Percentiles rank a stretch among this genome's conserved stretches.
Evolutionary conservation across 352 stramenopile genomes (phyloP).

Genomic region (Halophytophthora batemanensis): DNA sequence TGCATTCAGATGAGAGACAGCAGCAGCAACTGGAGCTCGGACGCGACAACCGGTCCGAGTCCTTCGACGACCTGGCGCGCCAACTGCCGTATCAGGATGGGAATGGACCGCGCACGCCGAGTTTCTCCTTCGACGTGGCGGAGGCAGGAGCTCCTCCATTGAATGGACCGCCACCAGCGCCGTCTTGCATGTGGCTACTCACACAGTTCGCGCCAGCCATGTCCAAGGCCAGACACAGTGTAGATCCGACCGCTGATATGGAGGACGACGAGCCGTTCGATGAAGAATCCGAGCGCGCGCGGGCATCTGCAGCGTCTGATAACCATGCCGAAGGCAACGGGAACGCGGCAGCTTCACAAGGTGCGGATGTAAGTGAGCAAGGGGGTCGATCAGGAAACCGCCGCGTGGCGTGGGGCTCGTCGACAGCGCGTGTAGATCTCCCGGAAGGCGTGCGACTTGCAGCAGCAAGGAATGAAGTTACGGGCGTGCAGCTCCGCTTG

Average conservation of each 20-base stretch:
- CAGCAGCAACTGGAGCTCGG: constrained; percentile 9
- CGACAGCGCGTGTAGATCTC: constrained; percentile 25
- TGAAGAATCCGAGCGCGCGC: constrained; percentile 23
- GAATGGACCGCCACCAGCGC: not conserved
- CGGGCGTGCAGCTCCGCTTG: constrained; percentile 51
- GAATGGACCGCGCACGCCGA: constrained; percentile 6
- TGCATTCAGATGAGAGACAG: no score
- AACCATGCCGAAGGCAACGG: constrained; percentile 1
- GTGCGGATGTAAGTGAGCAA: not conserved
- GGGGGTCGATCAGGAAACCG: constrained; percentile 14
- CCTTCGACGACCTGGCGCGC: constrained; percentile 28
- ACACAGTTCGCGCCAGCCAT: constrained; percentile 52
- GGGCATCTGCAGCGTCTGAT: no score
- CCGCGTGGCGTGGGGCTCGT: constrained; percentile 34
- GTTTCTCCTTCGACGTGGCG: constrained; percentile 26
- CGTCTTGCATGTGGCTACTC: constrained; percentile 37
- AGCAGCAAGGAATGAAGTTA: constrained; percentile 49
- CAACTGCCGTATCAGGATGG: constrained; percentile 25
- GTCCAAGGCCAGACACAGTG: constrained; percentile 34
- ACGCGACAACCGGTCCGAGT: constrained; percentile 12
- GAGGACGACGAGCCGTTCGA: constrained; percentile 38
- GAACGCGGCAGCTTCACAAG: constrained; percentile 3
- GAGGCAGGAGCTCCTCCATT: constrained; percentile 12
- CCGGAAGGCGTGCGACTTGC: constrained; percentile 43
- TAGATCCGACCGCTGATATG: constrained; percentile 31